A percentile compares a stretch with the other conserved stretches of the same genome.
These are phyloP conservation scores for Salicornia ramosissima DNA, from an alignment of 148 eudicot species.

Conservation along the genomic window DNA sequence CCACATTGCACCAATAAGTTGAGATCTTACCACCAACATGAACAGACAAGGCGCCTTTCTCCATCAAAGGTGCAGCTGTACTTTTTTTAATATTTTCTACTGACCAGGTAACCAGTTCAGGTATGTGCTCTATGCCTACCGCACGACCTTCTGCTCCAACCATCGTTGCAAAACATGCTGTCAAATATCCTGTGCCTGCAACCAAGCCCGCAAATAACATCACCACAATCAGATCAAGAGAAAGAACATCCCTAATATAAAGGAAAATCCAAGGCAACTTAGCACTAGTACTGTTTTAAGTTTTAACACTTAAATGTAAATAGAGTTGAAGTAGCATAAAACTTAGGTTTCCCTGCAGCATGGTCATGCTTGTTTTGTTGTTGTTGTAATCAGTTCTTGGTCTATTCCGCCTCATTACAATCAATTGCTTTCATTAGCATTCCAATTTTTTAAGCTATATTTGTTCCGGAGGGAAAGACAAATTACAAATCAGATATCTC, in stretches of 20 bases:
- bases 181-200: slow-evolving; percentile 91
- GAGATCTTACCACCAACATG: slow-evolving; percentile 72
- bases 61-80: slow-evolving; percentile 70
- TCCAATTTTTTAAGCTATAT: not conserved
- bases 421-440: not conserved
- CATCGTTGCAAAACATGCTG: slow-evolving; percentile 94
- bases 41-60: slow-evolving; percentile 63
- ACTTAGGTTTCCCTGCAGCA: not conserved
- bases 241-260: too few relatives aligned
- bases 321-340: too few relatives aligned
- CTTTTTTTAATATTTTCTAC: slow-evolving; percentile 65
- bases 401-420: not conserved
- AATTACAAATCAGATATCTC: too few relatives aligned
- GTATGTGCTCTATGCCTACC: slow-evolving; percentile 95
- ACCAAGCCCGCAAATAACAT: slow-evolving; percentile 15
- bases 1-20: not conserved
- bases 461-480: not conserved
- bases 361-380: not conserved
- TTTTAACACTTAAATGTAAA: too few relatives aligned
- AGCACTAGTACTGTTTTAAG: too few relatives aligned
- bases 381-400: not conserved
- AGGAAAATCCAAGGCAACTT: too few relatives aligned
- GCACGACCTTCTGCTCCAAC: slow-evolving; percentile 85
- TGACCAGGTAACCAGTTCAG: slow-evolving; percentile 65
- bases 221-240: too few relatives aligned